A percentile compares a stretch with the other conserved stretches of the same genome.
Evolutionary conservation across 805 yeast genomes (phyloP).

Genomic region (Sugiyamaella smithiae): DNA sequence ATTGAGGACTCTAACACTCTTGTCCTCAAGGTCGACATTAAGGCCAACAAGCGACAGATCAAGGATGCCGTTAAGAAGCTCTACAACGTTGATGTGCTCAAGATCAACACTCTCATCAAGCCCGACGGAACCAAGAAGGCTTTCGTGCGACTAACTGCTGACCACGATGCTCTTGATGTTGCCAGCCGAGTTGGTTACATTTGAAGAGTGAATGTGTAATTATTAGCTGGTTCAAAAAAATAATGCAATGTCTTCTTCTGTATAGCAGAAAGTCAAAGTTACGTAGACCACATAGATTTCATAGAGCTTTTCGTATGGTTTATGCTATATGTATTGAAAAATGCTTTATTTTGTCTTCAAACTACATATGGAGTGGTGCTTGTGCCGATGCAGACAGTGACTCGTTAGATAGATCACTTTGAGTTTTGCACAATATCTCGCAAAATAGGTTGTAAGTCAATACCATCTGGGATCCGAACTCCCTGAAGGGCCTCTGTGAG

Average conservation of each 20-base stretch:
- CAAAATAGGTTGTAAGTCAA: slow-evolving; percentile 24
- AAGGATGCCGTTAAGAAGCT: slow-evolving; percentile 97
- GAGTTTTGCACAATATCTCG: slow-evolving; percentile 19
- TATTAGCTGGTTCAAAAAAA: slow-evolving; percentile 10
- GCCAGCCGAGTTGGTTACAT: slow-evolving; percentile 99
- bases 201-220: slow-evolving; percentile 42
- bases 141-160: slow-evolving; percentile 97
- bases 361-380: too few species aligned
- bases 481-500: slow-evolving; percentile 26
- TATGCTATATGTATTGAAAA: not conserved
- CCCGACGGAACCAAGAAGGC: slow-evolving; percentile 99
- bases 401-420: too few species aligned
- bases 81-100: slow-evolving; percentile 90
- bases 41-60: slow-evolving; percentile 98
- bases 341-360: too few species aligned
- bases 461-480: slow-evolving; percentile 23
- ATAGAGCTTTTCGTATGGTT: too few species aligned
- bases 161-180: slow-evolving; percentile 98
- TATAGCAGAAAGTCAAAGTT: not conserved
- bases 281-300: too few species aligned
- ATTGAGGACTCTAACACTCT: slow-evolving; percentile 99
- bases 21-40: slow-evolving; percentile 96
- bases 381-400: too few species aligned
- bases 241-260: slow-evolving; percentile 2
- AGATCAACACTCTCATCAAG: slow-evolving; percentile 95